Conservation (phyloP, 2,329 filamentous ascomycete species). For the Daldinia sp. region DNA sequence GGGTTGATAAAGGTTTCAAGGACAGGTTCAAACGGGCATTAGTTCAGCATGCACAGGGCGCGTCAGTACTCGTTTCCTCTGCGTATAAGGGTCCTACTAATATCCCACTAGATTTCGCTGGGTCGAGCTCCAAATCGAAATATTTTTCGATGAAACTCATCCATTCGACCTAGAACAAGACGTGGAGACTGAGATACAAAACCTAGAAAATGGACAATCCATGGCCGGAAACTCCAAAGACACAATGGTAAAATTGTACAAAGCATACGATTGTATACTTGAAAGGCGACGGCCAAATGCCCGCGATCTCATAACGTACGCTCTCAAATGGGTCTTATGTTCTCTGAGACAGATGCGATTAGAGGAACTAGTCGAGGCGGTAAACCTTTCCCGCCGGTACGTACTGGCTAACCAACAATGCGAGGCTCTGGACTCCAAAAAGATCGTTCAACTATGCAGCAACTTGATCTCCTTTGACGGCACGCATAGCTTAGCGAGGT, state of each 20-base stretch:
- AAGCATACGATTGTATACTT: slow-evolving; percentile 2
- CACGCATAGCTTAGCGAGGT: not conserved
- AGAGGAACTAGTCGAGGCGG: not conserved
- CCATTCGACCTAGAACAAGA: not conserved
- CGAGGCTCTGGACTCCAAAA: not conserved
- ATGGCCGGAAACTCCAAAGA: not conserved
- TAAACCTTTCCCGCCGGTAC: not conserved
- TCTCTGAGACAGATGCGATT: not conserved
- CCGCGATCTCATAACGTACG: not conserved
- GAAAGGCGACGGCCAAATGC: not conserved
- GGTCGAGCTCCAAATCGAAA: slow-evolving; percentile 1
- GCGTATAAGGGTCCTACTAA: not conserved
- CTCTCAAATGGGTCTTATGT: slow-evolving; percentile 1
- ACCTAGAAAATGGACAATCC: not conserved
- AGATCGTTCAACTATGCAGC: not conserved
- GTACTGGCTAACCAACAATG: not conserved
- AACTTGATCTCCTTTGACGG: not conserved
- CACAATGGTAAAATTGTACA: not conserved
- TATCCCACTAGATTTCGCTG: not conserved
- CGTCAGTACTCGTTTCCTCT: not conserved
- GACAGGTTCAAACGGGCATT: not conserved
- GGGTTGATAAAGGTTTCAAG: not conserved
- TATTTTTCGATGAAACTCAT: not conserved
- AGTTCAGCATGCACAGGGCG: not conserved
- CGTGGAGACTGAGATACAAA: not conserved